Evolutionary conservation across 805 yeast genomes (phyloP), one percentile per base, ranked within the genome.

Genomic region (Tetrapisispora namnaoensis): DNA sequence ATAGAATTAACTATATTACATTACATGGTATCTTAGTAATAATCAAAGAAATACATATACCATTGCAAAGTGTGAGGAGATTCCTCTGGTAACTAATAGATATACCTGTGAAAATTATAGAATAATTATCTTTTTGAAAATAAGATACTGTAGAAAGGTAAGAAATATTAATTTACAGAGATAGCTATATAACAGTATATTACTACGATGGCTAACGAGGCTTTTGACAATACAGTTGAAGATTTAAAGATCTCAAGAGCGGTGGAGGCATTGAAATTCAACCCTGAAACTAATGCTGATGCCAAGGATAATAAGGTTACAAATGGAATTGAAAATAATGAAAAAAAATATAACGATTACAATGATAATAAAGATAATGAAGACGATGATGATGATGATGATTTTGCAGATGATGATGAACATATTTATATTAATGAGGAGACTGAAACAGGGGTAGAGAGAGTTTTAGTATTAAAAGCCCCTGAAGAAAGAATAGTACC

Each of bases 401-500:
- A 58, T 11, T 53, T 53, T 21, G 67, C 58, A 1, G 66, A 60
- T 16, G 67, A 62, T 21, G 66, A 63, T 17, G 65, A 58, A 44
- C 49, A 58, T 20, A 50, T 56, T 20, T 60, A 61, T 44, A 53
- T 59, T 20, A 58, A 63, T 47, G 71, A 63, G 50, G 67, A 62
- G 47, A 58, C 65, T 6, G 66, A 63, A 49, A 52, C 54, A 2
- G 69, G 67, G 5, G 55, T 51, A 6, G 60, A 60, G 32, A 51
- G 52, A 38, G 59, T 64, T 18, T 58, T 61, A 8, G 62, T 75
- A 18, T 63, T 71, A n/a, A 69, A 70, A 32, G 79, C 86, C 0
- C 91, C 93, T 8, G 63, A 72, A 37, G 68, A 78, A 53, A 69
- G 88, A 42, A 82, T 87, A 22, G 90, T 93, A 3, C 99, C 99